Base-by-base conservation (phyloP, 225 moss, liverwort and hornwort genomes). In the Antitrichia curtipendula region DNA sequence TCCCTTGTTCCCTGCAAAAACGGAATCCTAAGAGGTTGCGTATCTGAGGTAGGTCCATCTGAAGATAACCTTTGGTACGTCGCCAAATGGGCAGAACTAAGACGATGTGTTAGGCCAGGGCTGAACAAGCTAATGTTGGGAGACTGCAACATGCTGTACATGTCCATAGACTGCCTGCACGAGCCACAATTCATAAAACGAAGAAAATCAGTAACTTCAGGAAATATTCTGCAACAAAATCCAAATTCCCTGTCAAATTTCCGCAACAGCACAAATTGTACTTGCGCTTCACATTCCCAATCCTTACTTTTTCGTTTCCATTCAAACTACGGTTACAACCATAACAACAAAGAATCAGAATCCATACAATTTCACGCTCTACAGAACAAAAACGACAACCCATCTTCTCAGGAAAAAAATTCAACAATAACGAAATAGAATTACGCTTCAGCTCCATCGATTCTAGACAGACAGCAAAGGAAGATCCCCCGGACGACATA, bases 141-240 rank as follows among this genome's bases (percentile, higher is more conserved):
- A 40, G 98, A 97, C 59, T 89, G 93, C 64, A 96, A 65, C 60
- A 90, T 90, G 86, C 95, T 96, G 89, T 95, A 95, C 87, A 90
- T 93, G 75, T 96, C 98, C 95, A 98, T 98, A 41, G 98, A 98
- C 53, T 97, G 94, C 91, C 97, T 98, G 95, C 86, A 86, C 22
- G 17, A 61, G 86, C 40, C 82, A 86, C 63, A 88, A 82, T 43
- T 61, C 76, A 73, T 19, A 16, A 17, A 74, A 43, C 10, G 22
- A 28, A 81, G 49, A 65, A 14, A 83, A 79, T 91, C 60, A 83
- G 65, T 7, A 66, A n/a, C 40, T 41, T 16, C 14, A 28, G 34
- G 52, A 40, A 40, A 52, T 4, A 66, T 12, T 27, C 19, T 47
- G 23, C 32, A 87, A 1, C 34, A 40, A 62, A 82, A 78, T 56